Evolutionary conservation across 2,329 filamentous ascomycete species (phyloP).

Genomic region (Shiraia bambusicola): DNA sequence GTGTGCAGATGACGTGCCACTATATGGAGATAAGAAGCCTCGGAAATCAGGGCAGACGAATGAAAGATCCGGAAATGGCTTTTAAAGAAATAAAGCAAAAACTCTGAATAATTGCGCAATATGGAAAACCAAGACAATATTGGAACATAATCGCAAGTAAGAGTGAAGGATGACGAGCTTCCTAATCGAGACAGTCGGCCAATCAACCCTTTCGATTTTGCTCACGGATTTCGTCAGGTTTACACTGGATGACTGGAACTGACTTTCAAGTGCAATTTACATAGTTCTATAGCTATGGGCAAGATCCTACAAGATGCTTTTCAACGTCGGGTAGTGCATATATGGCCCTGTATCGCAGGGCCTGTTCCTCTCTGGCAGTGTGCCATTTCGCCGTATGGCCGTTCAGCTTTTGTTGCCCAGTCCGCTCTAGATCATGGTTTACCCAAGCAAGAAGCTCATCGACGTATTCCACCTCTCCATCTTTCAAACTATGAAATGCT

Average conservation of each 20-base stretch:
- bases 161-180: too few species aligned
- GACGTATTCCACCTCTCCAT: constrained; percentile 45
- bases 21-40: constrained; percentile 6
- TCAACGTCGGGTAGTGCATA: constrained; percentile 8
- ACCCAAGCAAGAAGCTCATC: constrained; percentile 44
- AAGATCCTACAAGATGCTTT: constrained; percentile 10
- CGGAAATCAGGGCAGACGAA: not conserved
- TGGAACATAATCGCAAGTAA: too few species aligned
- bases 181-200: too few species aligned
- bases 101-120: too few species aligned
- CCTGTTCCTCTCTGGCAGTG: constrained; percentile 35
- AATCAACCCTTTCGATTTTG: too few species aligned
- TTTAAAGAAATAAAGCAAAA: not conserved
- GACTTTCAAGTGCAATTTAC: too few species aligned
- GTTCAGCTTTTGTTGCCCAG: constrained; percentile 20
- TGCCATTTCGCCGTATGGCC: constrained; percentile 44
- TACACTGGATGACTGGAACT: too few species aligned
- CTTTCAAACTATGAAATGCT: constrained; percentile 49
- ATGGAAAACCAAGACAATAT: too few species aligned
- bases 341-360: constrained; percentile 37
- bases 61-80: not conserved
- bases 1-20: constrained; percentile 11
- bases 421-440: constrained; percentile 33
- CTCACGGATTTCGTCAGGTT: too few species aligned
- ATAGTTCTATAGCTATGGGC: too few species aligned